Evolutionary conservation across 2,329 filamentous ascomycete species (phyloP).

Genomic region (Coniochaeta prunicola): DNA sequence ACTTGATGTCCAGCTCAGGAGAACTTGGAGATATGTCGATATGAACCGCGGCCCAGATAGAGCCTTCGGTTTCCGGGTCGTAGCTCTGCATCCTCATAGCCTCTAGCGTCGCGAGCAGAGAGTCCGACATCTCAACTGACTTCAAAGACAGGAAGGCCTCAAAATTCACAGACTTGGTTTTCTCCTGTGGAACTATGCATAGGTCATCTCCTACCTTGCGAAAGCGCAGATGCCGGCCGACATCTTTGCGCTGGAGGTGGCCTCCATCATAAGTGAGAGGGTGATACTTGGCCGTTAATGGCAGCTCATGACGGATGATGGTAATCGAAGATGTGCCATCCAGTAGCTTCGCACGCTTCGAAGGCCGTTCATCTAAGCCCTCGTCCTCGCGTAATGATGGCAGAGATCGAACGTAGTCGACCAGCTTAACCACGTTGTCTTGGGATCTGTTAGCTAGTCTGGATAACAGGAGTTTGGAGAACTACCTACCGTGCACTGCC

Average conservation of each 20-base stretch:
- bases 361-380: constrained; percentile 5
- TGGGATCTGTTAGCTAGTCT: neutral
- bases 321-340: constrained; percentile 6
- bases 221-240: neutral
- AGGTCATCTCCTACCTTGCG: neutral
- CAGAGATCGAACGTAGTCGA: constrained; percentile 1
- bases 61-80: constrained; percentile 10
- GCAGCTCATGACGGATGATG: constrained; percentile 11
- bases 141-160: constrained; percentile 1
- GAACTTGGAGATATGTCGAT: constrained; percentile 6
- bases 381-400: neutral
- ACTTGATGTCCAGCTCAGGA: neutral
- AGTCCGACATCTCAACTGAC: neutral
- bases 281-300: neutral
- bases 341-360: constrained; percentile 11
- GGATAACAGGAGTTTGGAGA: too few relatives aligned
- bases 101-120: neutral
- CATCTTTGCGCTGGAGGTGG: neutral
- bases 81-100: constrained; percentile 4
- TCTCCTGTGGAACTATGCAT: neutral
- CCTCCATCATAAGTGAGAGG: neutral
- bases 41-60: constrained; percentile 13
- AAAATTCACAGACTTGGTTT: neutral
- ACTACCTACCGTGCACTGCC: neutral
- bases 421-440: neutral